A percentile compares a stretch with the other conserved stretches of the same genome.
Evolutionary conservation across 495 filamentous ascomycete genomes (phyloP).

Genomic region (Penicillium lagena): DNA sequence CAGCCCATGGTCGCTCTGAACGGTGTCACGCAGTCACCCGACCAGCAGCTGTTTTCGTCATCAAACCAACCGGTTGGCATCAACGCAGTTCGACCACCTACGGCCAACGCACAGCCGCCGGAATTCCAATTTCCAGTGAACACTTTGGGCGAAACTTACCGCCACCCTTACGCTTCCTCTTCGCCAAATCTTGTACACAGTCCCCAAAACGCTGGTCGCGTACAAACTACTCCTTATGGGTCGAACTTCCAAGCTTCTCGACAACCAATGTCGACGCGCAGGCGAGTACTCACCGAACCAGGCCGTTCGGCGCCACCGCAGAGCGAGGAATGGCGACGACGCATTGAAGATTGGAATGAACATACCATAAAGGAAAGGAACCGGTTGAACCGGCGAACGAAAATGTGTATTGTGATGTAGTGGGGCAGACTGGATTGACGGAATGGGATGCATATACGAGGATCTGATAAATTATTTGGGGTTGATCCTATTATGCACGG

Average conservation of each 20-base stretch:
- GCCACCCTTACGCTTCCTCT: slow-evolving; percentile 32
- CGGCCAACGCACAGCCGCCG: slow-evolving; percentile 10
- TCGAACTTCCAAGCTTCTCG: slow-evolving; percentile 9
- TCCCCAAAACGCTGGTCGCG: not conserved
- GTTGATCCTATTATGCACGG: no score
- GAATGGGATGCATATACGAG: no score
- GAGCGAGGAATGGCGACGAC: slow-evolving; percentile 35
- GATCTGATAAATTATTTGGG: no score
- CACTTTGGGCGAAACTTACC: slow-evolving; percentile 19
- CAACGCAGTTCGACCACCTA: slow-evolving; percentile 1
- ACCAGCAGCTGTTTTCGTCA: no score
- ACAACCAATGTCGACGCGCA: slow-evolving; percentile 17
- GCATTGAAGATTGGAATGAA: slow-evolving; percentile 41
- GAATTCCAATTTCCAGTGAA: not conserved
- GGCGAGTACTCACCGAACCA: slow-evolving; percentile 34
- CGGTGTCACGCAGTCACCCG: no score
- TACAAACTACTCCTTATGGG: slow-evolving; percentile 4
- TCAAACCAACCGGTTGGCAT: no score
- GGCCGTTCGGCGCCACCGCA: slow-evolving; percentile 23
- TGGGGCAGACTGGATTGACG: not conserved
- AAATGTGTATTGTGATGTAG: slow-evolving; percentile 35
- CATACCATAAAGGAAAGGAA: slow-evolving; percentile 32
- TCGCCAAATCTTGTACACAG: slow-evolving; percentile 32
- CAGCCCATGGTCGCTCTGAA: no score
- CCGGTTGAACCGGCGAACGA: slow-evolving; percentile 22